Evolutionary conservation across 495 filamentous ascomycete species (phyloP), one percentile per base, ranked within the genome.

Genomic region (Lichina pygmaea): DNA sequence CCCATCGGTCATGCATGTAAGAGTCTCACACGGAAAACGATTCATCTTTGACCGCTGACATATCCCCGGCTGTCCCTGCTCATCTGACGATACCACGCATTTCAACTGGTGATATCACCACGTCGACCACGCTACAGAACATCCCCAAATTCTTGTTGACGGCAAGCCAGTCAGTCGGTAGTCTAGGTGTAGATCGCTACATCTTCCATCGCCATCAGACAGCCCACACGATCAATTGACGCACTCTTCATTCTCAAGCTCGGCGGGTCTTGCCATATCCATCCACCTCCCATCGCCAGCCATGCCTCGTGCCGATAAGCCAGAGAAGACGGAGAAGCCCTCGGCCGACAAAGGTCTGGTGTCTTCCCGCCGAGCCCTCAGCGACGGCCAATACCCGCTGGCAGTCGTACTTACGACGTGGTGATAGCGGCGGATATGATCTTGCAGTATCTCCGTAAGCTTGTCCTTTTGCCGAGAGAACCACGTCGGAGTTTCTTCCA

Each of bases 391-490:
- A 24, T 24, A 1, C 24, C 24, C 24, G 24, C 24, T 24, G 2
- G 24, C 24, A 24, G 36, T 15, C 36, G 36, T 39, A 5, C 10
- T 39, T 11, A 39, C 13, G 36, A 39, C 36, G 11, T 39, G 36
- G 13, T 44, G 34, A 42, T 47, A 46, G 50, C 55, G 1, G 51
- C 52, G 47, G 55, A 62, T 13, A 56, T 64, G 49, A 64, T 78
- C 31, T 59, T 71, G 7, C 60, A 68, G 32, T 78, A 78, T 50
- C 62, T 78, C 16, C 67, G 73, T 75, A 54, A 57, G 66, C 60
- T 41, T 10, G 9, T 39, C 42, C 30, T 50, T 40, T 33, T 33
- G 7, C 34, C 36, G 10, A 11, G 10, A 11, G 36, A 39, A 2
- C 15, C 6, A 34, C 9, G 5, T 15, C 30, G 6, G 16, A 9